Base-by-base conservation (phyloP, 2,329 filamentous ascomycete genomes). In the Orbilia blumenaviensis region DNA sequence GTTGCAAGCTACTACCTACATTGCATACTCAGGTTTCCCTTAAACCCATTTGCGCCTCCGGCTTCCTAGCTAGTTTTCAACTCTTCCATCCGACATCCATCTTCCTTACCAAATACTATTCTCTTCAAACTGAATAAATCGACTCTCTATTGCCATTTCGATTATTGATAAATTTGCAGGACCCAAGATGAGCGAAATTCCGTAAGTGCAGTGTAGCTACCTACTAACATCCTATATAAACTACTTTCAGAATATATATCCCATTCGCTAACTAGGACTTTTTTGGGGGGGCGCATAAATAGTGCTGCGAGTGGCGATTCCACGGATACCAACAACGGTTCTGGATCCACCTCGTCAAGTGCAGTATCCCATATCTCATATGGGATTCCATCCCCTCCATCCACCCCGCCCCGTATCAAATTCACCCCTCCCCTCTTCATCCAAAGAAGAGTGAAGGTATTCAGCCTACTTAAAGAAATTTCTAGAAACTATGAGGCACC, bases 401-500 rank as follows among this genome's bases (percentile, higher is more conserved):
- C 34, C 6, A 60, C 46, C 1, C 66, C 67, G n/a, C 66, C 74
- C 1, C 52, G 62, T 18, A 71, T 80, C 18, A 67, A 66, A 21
- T 80, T 80, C 62, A 66, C 77, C n/a, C 79, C 79, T 4, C 78
- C 78, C 2, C 78, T 80, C 34, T 79, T 67, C 14, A 42, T 80
- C 1, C 79, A 80, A 29, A 71, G 79, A 3, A 78, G 79, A 10
- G 68, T 62, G 1, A 74, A 72, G 9, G 64, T 80, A 10, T 72
- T 77, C 18, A 54, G 69, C 0, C 71, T 79, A 29, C 67, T 80
- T 0, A 73, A 64, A 9, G 54, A 71, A 9, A 38, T 68, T 3
- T 60, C 61, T 5, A 42, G 64, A 4, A 36, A 77, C 14, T 77
- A 79, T 36, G 29, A 63, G 7, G 64, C 64, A 16, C 68, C 74